Base-by-base conservation (phyloP, 192 early-diverging fungal genomes). In the Coemansia sp. region DNA sequence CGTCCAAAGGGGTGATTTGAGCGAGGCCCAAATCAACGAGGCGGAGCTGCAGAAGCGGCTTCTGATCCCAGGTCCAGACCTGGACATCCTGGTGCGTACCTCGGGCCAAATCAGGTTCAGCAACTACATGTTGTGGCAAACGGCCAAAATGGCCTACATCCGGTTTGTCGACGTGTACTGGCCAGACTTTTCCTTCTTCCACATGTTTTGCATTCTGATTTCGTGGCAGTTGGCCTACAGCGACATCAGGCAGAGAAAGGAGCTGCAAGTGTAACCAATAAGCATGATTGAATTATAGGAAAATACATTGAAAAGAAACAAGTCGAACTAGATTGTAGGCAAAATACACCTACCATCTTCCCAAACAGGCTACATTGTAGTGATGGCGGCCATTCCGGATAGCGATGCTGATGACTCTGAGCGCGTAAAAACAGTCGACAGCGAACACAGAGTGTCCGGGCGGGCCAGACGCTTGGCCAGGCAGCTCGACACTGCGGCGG, bases 101-200 rank as follows among this genome's bases (percentile, higher is more conserved):
- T 93, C 90, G 5, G 94, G 93, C n/a, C 92, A 99, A 63, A 84
- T 87, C 11, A 76, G 96, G 3, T 77, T 99, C 38, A 92, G 89
- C 56, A 95, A 97, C 64, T 99, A 89, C 72, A 68, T 96, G 75
- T 68, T 98, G 22, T 95, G 90, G 90, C 91, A 98, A 77, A 52
- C 67, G 10, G 57, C 82, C 25, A 79, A 80, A 30, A 59, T 72
- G 36, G 85, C 85, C 23, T 84, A 87, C 19, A 81, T 96, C 27
- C 85, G 91, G 39, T 99, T 97, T 75, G 79, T 95, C 12, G 76
- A 91, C 25, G 84, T 85, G 12, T 81, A 81, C 35, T 99, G 96
- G 96, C 96, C 96, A 7, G 91, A 97, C 37, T 99, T 99, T 59
- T 84, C 85, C 0, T 83, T 97, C 30, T 87, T 82, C 80, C 71